These are phyloP conservation scores for Harringtonia aguacate DNA, from an alignment of 2,329 filamentous ascomycete genomes.

Conservation along the genomic window DNA sequence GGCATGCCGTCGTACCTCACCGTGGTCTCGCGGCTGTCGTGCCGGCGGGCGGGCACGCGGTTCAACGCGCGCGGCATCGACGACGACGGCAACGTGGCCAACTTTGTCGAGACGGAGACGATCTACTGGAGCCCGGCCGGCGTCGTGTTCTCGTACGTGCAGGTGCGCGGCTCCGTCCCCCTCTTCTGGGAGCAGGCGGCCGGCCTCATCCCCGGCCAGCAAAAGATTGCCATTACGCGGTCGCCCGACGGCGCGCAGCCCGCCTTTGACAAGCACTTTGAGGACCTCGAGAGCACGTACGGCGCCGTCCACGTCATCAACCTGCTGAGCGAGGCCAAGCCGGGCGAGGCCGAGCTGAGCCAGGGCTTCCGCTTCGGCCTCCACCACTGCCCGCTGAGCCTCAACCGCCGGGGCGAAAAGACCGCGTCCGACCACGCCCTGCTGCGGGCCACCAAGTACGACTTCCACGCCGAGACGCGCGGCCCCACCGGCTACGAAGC, in stretches of 20 bases:
- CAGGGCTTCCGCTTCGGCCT: constrained; percentile 71
- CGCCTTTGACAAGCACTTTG: constrained; percentile 92
- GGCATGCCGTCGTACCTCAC: constrained; percentile 78
- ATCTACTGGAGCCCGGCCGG: constrained; percentile 75
- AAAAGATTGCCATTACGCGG: constrained; percentile 86
- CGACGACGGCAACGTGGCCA: constrained; percentile 93
- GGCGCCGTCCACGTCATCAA: constrained; percentile 90
- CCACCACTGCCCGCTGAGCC: constrained; percentile 59
- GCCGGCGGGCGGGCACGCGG: constrained; percentile 79
- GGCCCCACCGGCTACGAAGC: constrained; percentile 81
- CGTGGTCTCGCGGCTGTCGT: constrained; percentile 84
- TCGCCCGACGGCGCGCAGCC: constrained; percentile 86
- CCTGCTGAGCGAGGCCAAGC: constrained; percentile 81
- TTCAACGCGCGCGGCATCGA: constrained; percentile 98
- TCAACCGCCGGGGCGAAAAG: constrained; percentile 30
- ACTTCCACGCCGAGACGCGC: constrained; percentile 92
- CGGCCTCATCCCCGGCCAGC: constrained; percentile 79
- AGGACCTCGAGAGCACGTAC: constrained; percentile 74
- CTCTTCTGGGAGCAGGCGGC: constrained; percentile 95
- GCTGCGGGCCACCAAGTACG: constrained; percentile 75
- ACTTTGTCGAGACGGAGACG: constrained; percentile 97
- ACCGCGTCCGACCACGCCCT: constrained; percentile 59
- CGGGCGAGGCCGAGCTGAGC: constrained; percentile 75
- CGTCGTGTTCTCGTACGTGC: constrained; percentile 83
- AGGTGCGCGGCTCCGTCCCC: constrained; percentile 85